These are phyloP conservation scores for Chytriomyces hyalinus DNA, from an alignment of 192 early-diverging fungal species.

Conservation along the genomic window DNA sequence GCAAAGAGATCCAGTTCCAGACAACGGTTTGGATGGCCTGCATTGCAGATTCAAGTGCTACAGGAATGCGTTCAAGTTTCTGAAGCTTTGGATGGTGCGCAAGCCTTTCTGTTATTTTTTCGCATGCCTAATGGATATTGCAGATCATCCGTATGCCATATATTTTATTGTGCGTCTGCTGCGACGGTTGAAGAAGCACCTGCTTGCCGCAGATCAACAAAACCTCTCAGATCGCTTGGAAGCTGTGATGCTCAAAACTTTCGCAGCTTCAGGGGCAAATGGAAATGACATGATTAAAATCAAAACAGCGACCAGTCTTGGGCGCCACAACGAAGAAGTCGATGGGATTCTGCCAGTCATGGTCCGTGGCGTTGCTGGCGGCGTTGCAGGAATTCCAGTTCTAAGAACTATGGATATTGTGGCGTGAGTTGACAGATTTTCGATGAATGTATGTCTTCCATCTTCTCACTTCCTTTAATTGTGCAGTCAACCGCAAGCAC, in stretches of 20 bases:
- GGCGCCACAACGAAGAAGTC: slow-evolving; percentile 8
- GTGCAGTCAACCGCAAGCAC: slow-evolving; percentile 57
- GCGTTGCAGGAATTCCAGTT: slow-evolving; percentile 47
- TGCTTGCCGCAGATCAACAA: slow-evolving; percentile 70
- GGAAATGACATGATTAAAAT: not conserved
- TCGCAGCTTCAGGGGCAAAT: slow-evolving; percentile 8
- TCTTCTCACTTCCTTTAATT: not conserved
- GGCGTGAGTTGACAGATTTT: slow-evolving; percentile 19
- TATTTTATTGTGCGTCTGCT: slow-evolving; percentile 70
- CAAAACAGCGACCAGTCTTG: not conserved
- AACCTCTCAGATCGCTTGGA: slow-evolving; percentile 64
- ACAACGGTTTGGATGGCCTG: slow-evolving; percentile 74
- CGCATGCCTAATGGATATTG: slow-evolving; percentile 3
- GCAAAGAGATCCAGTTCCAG: not conserved
- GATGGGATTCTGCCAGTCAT: slow-evolving; percentile 30
- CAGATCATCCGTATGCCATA: slow-evolving; percentile 68
- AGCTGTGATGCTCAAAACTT: slow-evolving; percentile 38
- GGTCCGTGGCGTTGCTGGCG: slow-evolving; percentile 42
- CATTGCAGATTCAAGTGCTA: slow-evolving; percentile 76
- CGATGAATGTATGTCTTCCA: not conserved
- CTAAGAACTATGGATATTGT: slow-evolving; percentile 46
- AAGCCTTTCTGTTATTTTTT: not conserved
- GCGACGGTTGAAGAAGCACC: slow-evolving; percentile 63
- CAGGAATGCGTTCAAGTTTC: slow-evolving; percentile 75
- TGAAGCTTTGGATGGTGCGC: slow-evolving; percentile 67